Evolutionary conservation across 129 eudicot species (phyloP), one percentile per base, ranked within the genome.

Genomic region (Flaveria ramosissima): DNA sequence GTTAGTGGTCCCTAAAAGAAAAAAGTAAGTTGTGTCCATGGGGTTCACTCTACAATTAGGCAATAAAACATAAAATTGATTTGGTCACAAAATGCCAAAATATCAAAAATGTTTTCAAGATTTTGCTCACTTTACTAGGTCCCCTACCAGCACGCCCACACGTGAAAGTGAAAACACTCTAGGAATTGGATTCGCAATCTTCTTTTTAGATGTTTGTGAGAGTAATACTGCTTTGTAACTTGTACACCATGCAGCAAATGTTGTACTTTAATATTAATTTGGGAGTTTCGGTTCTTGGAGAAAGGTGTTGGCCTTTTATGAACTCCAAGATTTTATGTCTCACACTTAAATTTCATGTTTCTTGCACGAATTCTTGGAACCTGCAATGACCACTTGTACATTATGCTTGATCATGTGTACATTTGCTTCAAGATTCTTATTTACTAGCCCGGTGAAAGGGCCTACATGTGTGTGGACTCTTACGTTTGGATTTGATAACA

Each of bases 111-210:
- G 17, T 19, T 42, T 14, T 69, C 62, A 77, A 23, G 65, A 51
- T 75, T 42, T 79, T 85, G 79, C 72, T 76, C 80, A 13, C 42
- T 69, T 78, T 77, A 72, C 81, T 68, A 69, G 79, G 84, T 66
- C 90, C 85, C 77, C 79, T 73, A 67, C 70, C 69, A 52, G 52
- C 88, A 74, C 81, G 82, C 65, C 60, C 89, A 86, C 84, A 88
- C 80, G 88, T 78, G 88, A 70, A 71, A 46, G 84, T 80, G 82
- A 62, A 75, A 41, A 75, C 85, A 81, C 79, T 70, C 77, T 42
- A 16, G 21, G 26, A 46, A 60, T 78, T 81, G 78, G 68, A 79
- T 72, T 80, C 81, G 77, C 39, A 10, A 23, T 47, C 42, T 6
- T 59, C 41, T 68, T 77, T 71, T 60, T 50, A 52, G 72, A 63